Evolutionary conservation across 306 rosid genomes (phyloP).

Genomic region (Castanea sativa): DNA sequence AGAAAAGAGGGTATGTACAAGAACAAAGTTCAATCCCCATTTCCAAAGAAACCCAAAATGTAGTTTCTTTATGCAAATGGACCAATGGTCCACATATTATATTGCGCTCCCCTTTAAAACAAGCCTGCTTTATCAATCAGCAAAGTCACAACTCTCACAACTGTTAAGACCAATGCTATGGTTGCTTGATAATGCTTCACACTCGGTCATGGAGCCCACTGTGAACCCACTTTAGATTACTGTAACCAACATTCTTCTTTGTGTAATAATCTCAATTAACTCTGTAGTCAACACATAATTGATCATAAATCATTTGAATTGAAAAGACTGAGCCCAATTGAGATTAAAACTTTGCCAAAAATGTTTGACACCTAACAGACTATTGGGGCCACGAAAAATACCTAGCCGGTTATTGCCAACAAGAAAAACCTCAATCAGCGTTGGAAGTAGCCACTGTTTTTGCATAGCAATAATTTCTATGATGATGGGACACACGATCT

Average conservation of each 20-base stretch:
- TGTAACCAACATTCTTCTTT: background rate
- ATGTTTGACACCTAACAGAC: background rate
- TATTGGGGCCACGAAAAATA: constrained; percentile 13
- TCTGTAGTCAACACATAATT: background rate
- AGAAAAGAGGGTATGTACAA: too few species aligned
- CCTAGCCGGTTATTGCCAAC: constrained; percentile 10
- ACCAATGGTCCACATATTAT: background rate
- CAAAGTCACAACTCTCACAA: too few species aligned
- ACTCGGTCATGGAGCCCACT: background rate
- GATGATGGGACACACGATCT: background rate
- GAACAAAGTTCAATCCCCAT: too few species aligned
- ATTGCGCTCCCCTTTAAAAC: background rate
- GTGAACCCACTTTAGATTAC: background rate
- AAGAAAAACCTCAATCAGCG: background rate
- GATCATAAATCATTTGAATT: background rate
- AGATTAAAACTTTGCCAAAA: background rate
- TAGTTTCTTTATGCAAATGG: background rate
- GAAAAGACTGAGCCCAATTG: constrained; percentile 10
- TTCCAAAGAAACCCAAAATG: too few species aligned
- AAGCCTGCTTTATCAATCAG: background rate
- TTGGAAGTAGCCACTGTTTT: background rate
- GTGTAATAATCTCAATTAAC: too few species aligned
- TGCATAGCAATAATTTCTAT: background rate
- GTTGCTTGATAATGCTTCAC: background rate
- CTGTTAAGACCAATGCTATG: too few species aligned